A percentile compares a stretch with the other conserved stretches of the same genome.
Conservation (phyloP, 2,329 filamentous ascomycete genomes). For the Dactylellina parvicollis region DNA sequence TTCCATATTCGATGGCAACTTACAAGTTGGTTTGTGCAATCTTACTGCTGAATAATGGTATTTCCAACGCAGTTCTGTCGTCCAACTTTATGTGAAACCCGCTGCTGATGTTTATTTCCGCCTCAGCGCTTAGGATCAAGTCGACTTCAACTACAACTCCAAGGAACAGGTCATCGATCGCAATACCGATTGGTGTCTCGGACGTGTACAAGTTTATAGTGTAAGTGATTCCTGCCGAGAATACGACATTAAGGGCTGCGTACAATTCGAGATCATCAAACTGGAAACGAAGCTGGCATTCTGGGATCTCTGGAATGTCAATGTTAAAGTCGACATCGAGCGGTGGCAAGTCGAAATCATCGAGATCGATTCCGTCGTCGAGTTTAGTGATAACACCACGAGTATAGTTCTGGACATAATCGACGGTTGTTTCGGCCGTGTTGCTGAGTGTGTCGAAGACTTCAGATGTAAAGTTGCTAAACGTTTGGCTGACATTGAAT, state of each 20-base stretch:
- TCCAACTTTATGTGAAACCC: constrained; percentile 69
- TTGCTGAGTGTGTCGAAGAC: constrained; percentile 60
- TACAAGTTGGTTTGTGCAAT: constrained; percentile 66
- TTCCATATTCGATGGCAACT: constrained; percentile 58
- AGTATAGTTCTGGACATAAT: constrained; percentile 58
- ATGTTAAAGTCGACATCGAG: constrained; percentile 64
- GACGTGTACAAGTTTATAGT: constrained; percentile 66
- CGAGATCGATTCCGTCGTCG: constrained; percentile 58
- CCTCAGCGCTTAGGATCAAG: constrained; percentile 65
- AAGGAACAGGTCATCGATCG: constrained; percentile 62
- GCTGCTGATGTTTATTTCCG: constrained; percentile 65
- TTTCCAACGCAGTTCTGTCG: constrained; percentile 64
- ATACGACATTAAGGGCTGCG: constrained; percentile 63
- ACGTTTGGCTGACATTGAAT: constrained; percentile 62
- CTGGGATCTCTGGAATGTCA: constrained; percentile 63
- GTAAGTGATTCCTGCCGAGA: constrained; percentile 64
- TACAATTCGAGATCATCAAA: constrained; percentile 68
- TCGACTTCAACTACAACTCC: constrained; percentile 67
- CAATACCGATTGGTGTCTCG: constrained; percentile 63
- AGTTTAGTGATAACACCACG: constrained; percentile 57
- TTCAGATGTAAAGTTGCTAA: constrained; percentile 60
- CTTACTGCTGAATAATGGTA: constrained; percentile 66
- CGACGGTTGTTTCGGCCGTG: constrained; percentile 56
- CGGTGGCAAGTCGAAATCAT: constrained; percentile 60
- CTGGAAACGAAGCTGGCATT: constrained; percentile 63